phyloP scores from a whole-genome alignment of 1,139 yeast genomes.

The Geotrichum candidum region DNA sequence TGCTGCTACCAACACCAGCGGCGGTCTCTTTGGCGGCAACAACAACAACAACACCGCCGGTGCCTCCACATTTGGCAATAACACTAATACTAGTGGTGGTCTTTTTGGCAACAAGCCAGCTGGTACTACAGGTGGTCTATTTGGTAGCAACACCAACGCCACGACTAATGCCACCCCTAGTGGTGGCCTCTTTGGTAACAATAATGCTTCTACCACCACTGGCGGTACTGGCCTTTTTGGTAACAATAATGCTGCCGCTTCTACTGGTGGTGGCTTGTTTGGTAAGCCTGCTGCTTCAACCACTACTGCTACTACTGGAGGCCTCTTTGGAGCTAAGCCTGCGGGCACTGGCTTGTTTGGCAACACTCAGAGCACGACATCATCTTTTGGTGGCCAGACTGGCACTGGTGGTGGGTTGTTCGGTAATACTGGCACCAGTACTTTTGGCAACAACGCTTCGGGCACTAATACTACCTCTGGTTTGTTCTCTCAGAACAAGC shows the following conservation, averaged over 20 bases:
- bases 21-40: slow-evolving; percentile 15
- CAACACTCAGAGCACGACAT: slow-evolving; percentile 20
- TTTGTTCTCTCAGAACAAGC: slow-evolving; percentile 3
- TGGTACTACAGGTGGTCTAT: slow-evolving; percentile 31
- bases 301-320: slow-evolving; percentile 19
- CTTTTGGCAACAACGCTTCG: slow-evolving; percentile 19
- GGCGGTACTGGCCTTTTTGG: slow-evolving; percentile 9
- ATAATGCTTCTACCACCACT: slow-evolving; percentile 16
- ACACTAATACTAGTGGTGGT: slow-evolving; percentile 36
- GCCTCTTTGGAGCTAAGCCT: slow-evolving; percentile 15
- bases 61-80: slow-evolving; percentile 13
- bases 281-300: slow-evolving; percentile 26
- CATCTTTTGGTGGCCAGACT: slow-evolving; percentile 6
- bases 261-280: slow-evolving; percentile 25
- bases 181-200: slow-evolving; percentile 33
- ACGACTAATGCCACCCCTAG: slow-evolving; percentile 24
- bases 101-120: slow-evolving; percentile 34
- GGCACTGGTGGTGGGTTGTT: slow-evolving; percentile 26
- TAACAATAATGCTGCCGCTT: slow-evolving; percentile 20
- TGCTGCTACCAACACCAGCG: slow-evolving; percentile 17
- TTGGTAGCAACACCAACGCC: slow-evolving; percentile 29
- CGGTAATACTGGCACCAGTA: slow-evolving; percentile 27
- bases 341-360: slow-evolving; percentile 25
- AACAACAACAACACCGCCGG: slow-evolving; percentile 1
- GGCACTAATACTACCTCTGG: background rate